These are phyloP conservation scores for Panaeolus cyanescens DNA, from an alignment of 768 basidiomycete species.

Conservation along the genomic window DNA sequence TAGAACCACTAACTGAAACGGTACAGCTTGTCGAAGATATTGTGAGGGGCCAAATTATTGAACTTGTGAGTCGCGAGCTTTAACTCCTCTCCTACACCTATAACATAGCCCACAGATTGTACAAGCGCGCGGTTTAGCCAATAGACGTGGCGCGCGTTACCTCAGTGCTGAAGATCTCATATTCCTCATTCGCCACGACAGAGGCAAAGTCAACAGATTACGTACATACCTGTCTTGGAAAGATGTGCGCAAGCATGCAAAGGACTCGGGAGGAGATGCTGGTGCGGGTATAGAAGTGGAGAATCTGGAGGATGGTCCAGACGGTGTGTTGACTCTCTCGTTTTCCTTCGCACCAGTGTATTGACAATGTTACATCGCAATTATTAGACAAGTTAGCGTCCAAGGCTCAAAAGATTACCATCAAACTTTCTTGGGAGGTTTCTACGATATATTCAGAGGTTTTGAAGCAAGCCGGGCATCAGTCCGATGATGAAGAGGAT, in stretches of 20 bases:
- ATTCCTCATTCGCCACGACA: slow-evolving; percentile 92
- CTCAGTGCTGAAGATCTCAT: slow-evolving; percentile 94
- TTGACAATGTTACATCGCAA: neutral
- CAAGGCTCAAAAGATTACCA: slow-evolving; percentile 91
- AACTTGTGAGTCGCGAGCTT: slow-evolving; percentile 58
- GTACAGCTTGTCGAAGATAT: slow-evolving; percentile 96
- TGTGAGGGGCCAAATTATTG: slow-evolving; percentile 86
- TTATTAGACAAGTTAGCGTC: slow-evolving; percentile 70
- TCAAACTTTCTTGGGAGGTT: slow-evolving; percentile 96
- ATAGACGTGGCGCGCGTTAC: slow-evolving; percentile 80
- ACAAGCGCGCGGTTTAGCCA: slow-evolving; percentile 84
- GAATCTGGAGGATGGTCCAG: slow-evolving; percentile 79
- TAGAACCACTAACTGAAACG: slow-evolving; percentile 85
- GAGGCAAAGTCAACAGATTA: slow-evolving; percentile 90
- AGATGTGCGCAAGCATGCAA: slow-evolving; percentile 93
- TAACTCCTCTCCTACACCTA: neutral
- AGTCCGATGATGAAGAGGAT: slow-evolving; percentile 94
- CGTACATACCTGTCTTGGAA: slow-evolving; percentile 96
- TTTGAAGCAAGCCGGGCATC: slow-evolving; percentile 70
- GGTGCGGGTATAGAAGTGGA: slow-evolving; percentile 84
- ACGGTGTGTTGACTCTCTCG: slow-evolving; percentile 50
- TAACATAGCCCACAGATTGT: slow-evolving; percentile 59
- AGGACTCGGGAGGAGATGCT: slow-evolving; percentile 84
- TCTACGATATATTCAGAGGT: slow-evolving; percentile 91
- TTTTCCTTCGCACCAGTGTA: neutral